These are phyloP conservation scores for Larix kaempferi DNA, from an alignment of 75 land plant species.

Conservation along the genomic window DNA sequence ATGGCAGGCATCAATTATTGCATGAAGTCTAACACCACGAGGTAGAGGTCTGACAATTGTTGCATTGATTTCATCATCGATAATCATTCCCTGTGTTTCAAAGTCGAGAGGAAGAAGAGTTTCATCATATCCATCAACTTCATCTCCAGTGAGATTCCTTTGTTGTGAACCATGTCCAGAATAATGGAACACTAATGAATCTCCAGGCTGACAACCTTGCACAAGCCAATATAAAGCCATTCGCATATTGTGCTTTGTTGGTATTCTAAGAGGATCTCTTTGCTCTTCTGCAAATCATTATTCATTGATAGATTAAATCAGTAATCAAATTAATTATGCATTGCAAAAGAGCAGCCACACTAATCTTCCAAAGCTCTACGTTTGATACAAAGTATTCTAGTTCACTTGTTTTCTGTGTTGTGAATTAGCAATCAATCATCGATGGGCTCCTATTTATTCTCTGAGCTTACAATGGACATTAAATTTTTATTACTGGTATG, in stretches of 20 bases:
- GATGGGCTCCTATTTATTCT: too few species aligned
- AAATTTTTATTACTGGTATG: too few species aligned
- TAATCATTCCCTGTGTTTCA: constrained; percentile 77
- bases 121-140: constrained; percentile 90
- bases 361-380: neutral
- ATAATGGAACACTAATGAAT: constrained; percentile 83
- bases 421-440: neutral
- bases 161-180: constrained; percentile 97
- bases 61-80: constrained; percentile 86
- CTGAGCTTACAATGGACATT: too few species aligned
- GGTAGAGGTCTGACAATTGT: constrained; percentile 82
- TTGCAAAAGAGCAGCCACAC: neutral
- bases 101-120: constrained; percentile 81
- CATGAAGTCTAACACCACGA: constrained; percentile 78
- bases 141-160: constrained; percentile 64
- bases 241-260: constrained; percentile 74
- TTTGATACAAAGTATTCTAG: neutral
- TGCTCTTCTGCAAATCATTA: constrained; percentile 69
- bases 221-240: constrained; percentile 86
- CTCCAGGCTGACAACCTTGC: constrained; percentile 82
- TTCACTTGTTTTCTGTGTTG: neutral
- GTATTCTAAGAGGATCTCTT: constrained; percentile 56
- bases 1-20: constrained; percentile 86
- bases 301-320: neutral
- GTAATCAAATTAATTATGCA: constrained; percentile 17